A percentile compares a stretch with the other conserved stretches of the same genome.
phyloP scores from a whole-genome alignment of 2,329 filamentous ascomycete genomes.

The Diaporthe ilicicola region DNA sequence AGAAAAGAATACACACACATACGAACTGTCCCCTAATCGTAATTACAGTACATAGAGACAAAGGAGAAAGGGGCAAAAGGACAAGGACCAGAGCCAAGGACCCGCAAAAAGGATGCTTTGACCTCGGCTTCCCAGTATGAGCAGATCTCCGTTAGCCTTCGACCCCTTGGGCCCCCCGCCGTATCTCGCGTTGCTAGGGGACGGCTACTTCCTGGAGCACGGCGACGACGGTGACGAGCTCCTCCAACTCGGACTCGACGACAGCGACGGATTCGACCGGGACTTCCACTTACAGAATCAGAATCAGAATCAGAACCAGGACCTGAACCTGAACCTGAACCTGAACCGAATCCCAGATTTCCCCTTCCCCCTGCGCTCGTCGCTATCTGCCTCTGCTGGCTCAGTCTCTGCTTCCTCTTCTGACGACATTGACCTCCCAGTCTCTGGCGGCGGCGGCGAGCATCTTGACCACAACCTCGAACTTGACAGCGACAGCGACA shows the following conservation, averaged over 20 bases:
- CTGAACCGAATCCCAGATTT: too few relatives aligned
- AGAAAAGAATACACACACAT: neutral
- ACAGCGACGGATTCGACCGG: neutral
- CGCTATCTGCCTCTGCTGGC: neutral
- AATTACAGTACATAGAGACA: neutral
- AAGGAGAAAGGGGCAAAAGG: neutral
- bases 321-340: too few relatives aligned
- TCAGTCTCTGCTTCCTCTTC: neutral
- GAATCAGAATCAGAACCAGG: too few relatives aligned
- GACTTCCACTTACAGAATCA: too few relatives aligned
- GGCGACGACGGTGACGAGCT: neutral
- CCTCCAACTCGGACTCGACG: neutral
- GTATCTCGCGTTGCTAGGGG: neutral
- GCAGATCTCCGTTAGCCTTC: neutral
- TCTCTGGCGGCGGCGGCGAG: conserved; percentile 3
- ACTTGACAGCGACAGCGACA: neutral
- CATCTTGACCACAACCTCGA: conserved; percentile 17
- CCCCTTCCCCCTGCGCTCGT: neutral
- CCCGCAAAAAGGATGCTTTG: conserved; percentile 1
- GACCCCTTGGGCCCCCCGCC: neutral
- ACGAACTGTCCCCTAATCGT: neutral
- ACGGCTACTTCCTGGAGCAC: neutral
- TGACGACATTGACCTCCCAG: neutral
- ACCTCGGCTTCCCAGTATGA: neutral
- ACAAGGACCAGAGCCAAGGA: neutral